These are phyloP conservation scores for Carnegiea gigantea DNA, from an alignment of 179 eudicot species.

Conservation along the genomic window DNA sequence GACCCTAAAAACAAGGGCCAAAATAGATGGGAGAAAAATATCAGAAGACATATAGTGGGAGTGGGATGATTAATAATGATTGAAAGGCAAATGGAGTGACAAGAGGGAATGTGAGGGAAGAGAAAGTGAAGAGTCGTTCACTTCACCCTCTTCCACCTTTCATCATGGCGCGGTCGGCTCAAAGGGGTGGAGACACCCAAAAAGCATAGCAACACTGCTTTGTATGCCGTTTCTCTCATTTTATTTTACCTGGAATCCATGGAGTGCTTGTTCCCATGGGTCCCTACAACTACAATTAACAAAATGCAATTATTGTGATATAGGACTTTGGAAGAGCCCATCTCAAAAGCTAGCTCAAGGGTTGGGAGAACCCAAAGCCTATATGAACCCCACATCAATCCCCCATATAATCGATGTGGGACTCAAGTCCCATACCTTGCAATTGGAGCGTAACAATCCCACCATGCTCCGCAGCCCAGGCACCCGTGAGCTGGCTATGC, in stretches of 20 bases:
- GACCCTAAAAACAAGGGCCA: too few species aligned
- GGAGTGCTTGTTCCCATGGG: background rate
- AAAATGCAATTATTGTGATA: background rate
- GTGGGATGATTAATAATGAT: background rate
- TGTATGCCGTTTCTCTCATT: constrained; percentile 11
- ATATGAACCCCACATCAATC: too few species aligned
- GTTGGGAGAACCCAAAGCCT: too few species aligned
- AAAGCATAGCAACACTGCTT: constrained; percentile 30
- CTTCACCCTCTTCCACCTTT: constrained; percentile 12
- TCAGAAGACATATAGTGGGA: background rate
- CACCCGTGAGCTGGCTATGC: too few species aligned
- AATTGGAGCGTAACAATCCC: too few species aligned
- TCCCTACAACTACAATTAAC: background rate
- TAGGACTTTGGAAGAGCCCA: too few species aligned
- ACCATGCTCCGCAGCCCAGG: too few species aligned
- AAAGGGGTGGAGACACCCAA: constrained; percentile 33
- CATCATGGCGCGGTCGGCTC: constrained; percentile 44
- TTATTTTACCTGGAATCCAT: background rate
- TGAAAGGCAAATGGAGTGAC: background rate
- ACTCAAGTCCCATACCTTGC: too few species aligned
- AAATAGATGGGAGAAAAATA: too few species aligned
- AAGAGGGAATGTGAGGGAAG: background rate
- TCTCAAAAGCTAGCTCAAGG: too few species aligned
- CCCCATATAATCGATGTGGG: too few species aligned
- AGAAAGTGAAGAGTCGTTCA: background rate